Conservation (phyloP, 169 alveolate species). For the Plasmodium fragile region DNA sequence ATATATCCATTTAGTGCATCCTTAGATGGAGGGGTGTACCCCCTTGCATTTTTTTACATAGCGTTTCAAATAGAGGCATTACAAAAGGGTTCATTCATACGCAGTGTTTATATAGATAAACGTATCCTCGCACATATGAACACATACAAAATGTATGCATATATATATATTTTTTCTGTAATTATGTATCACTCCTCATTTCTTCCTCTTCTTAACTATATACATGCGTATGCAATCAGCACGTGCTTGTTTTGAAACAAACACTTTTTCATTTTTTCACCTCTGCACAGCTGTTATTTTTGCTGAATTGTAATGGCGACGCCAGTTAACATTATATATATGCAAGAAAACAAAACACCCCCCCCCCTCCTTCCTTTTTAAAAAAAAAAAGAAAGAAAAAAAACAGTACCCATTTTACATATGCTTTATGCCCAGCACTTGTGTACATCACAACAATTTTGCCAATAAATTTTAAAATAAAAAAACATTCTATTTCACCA, state of each 20-base stretch:
- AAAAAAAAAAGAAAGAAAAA: no score
- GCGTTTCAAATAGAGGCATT: background rate
- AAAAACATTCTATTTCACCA: background rate
- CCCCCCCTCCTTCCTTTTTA: background rate
- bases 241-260: background rate
- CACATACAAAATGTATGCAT: background rate
- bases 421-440: background rate
- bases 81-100: background rate
- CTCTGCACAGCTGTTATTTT: background rate
- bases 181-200: background rate
- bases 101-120: slow-evolving; percentile 1
- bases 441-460: background rate
- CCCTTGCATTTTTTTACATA: background rate
- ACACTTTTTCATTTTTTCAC: background rate
- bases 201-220: background rate
- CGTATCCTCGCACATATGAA: background rate
- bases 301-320: background rate
- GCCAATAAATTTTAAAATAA: background rate
- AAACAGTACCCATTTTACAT: background rate
- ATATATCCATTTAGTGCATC: slow-evolving; percentile 18
- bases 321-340: background rate
- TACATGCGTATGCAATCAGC: background rate
- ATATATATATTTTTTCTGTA: background rate
- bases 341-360: background rate
- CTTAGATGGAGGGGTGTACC: background rate